These are phyloP conservation scores for Termitomyces titanicus DNA, from an alignment of 768 basidiomycete species.

Conservation along the genomic window DNA sequence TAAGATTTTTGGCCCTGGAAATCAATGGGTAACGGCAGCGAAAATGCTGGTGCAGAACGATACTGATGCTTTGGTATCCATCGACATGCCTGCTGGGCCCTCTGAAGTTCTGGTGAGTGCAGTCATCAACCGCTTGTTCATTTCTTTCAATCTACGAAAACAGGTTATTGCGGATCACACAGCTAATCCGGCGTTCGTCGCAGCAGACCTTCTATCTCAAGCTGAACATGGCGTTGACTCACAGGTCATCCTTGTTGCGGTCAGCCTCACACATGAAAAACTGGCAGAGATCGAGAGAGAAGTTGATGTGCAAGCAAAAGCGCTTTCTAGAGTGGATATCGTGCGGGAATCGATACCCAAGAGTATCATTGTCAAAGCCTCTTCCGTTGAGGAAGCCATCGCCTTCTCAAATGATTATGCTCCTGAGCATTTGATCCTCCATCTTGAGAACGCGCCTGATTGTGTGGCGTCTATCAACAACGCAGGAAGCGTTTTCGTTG, in stretches of 20 bases:
- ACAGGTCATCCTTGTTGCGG: slow-evolving; percentile 90
- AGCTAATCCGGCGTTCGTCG: slow-evolving; percentile 85
- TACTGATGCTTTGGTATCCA: slow-evolving; percentile 91
- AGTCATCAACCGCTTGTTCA: not conserved
- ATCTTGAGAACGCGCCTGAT: slow-evolving; percentile 68
- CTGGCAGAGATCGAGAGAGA: slow-evolving; percentile 78
- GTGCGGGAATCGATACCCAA: slow-evolving; percentile 85
- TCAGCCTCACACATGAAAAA: slow-evolving; percentile 58
- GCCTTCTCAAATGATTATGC: slow-evolving; percentile 96
- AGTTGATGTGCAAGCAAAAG: slow-evolving; percentile 83
- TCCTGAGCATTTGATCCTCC: slow-evolving; percentile 95
- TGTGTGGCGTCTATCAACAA: slow-evolving; percentile 73
- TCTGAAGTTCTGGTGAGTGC: slow-evolving; percentile 89
- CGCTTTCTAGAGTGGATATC: slow-evolving; percentile 86
- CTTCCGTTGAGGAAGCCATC: slow-evolving; percentile 71
- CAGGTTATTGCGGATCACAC: slow-evolving; percentile 94
- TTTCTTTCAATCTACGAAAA: not conserved
- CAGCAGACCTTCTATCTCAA: slow-evolving; percentile 95
- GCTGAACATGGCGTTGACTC: slow-evolving; percentile 99
- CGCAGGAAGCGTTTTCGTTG: slow-evolving; percentile 96
- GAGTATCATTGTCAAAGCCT: slow-evolving; percentile 81
- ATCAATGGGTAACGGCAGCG: slow-evolving; percentile 99
- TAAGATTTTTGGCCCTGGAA: slow-evolving; percentile 99
- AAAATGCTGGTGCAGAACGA: slow-evolving; percentile 99
- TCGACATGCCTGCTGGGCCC: slow-evolving; percentile 99